Evolutionary conservation across 768 basidiomycete species (phyloP).

Genomic region (Russula sp.): DNA sequence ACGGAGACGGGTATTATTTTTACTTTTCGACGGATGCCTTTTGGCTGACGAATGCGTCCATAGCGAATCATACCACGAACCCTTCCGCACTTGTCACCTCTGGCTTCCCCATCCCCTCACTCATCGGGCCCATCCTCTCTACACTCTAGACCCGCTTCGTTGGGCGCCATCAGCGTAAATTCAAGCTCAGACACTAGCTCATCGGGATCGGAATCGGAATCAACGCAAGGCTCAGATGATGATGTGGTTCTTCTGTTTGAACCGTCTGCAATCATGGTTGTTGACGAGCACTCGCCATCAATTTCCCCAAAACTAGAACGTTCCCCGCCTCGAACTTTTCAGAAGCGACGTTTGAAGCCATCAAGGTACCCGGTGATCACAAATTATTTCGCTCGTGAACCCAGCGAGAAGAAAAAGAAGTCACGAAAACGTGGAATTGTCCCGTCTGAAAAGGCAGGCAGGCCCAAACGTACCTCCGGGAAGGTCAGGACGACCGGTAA

Average conservation of each 20-base stretch:
- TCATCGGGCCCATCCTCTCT: background rate
- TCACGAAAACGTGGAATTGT: constrained; percentile 4
- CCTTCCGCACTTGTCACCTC: constrained; percentile 18
- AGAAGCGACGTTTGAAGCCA: constrained; percentile 10
- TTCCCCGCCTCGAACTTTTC: background rate
- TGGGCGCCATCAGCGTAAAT: constrained; percentile 7
- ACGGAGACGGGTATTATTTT: constrained; percentile 19
- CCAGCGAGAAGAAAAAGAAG: constrained; percentile 7
- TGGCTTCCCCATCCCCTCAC: background rate
- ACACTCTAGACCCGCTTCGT: background rate
- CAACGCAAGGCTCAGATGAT: background rate
- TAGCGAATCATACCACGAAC: constrained; percentile 8
- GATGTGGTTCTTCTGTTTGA: constrained; percentile 8
- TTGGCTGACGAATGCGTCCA: constrained; percentile 7
- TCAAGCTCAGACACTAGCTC: constrained; percentile 5
- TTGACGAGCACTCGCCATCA: constrained; percentile 6
- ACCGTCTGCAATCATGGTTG: constrained; percentile 7
- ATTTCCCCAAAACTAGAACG: background rate
- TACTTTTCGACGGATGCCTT: background rate
- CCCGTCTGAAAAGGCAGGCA: constrained; percentile 4
- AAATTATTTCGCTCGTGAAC: constrained; percentile 9
- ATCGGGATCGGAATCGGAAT: constrained; percentile 5
- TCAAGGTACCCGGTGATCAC: constrained; percentile 20
- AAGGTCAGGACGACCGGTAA: constrained; percentile 5
- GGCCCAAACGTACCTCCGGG: background rate